Conservation (phyloP, 2,329 filamentous ascomycete species). For the Alternaria dauci region DNA sequence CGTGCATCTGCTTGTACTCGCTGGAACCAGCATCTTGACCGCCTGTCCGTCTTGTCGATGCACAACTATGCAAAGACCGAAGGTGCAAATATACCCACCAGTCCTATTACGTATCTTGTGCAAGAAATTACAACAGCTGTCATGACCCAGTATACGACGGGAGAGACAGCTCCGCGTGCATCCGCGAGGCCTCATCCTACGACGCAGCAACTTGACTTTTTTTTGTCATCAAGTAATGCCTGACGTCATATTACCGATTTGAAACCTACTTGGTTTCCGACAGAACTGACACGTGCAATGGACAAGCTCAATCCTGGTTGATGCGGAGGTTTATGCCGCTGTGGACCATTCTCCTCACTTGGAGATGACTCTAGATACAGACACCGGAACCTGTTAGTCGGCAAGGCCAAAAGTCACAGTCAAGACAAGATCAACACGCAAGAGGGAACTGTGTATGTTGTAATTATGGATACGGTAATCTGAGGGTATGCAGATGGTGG, state of each 20-base stretch:
- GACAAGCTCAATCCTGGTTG: constrained; percentile 9
- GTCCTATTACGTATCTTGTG: background rate
- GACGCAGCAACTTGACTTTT: constrained; percentile 10
- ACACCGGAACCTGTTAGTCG: background rate
- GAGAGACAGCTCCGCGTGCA: background rate
- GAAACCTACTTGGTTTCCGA: constrained; percentile 27
- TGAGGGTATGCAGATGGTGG: constrained; percentile 14
- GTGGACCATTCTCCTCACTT: constrained; percentile 1
- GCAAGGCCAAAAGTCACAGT: background rate
- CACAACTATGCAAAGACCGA: background rate
- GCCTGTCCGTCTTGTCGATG: background rate
- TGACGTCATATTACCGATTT: constrained; percentile 29
- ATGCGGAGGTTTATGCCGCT: constrained; percentile 10
- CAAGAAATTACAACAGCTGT: background rate
- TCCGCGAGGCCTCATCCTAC: background rate
- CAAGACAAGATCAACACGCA: background rate
- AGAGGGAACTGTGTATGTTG: background rate
- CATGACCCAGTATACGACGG: background rate
- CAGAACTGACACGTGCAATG: constrained; percentile 13
- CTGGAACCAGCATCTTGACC: background rate
- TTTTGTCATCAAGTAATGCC: constrained; percentile 9
- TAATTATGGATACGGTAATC: background rate
- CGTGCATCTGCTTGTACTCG: background rate
- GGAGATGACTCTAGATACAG: background rate
- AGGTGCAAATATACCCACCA: background rate